These are phyloP conservation scores for Gossypium davidsonii DNA, from an alignment of 441 rosid genomes.

Conservation along the genomic window DNA sequence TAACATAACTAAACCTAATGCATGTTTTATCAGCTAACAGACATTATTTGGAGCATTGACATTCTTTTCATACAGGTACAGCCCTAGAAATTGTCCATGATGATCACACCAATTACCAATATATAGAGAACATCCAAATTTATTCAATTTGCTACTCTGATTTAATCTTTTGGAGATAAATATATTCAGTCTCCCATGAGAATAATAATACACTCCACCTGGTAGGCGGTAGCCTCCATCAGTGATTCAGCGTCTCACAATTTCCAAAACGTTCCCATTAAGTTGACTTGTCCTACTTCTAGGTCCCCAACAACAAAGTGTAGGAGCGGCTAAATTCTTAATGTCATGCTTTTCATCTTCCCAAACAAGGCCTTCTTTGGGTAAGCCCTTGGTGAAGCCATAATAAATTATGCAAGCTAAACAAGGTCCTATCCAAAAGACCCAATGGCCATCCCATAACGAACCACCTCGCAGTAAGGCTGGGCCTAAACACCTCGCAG, in stretches of 20 bases:
- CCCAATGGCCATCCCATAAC: slow-evolving; percentile 49
- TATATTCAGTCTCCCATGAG: background rate
- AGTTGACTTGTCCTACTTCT: background rate
- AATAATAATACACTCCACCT: background rate
- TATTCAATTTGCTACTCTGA: background rate
- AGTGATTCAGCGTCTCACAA: background rate
- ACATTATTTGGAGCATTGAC: background rate
- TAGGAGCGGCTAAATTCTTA: background rate
- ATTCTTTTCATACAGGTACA: background rate
- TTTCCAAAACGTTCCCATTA: background rate
- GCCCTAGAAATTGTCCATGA: background rate
- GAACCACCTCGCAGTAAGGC: slow-evolving; percentile 35
- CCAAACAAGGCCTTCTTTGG: slow-evolving; percentile 12
- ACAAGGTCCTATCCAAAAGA: slow-evolving; percentile 44
- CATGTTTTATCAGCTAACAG: background rate
- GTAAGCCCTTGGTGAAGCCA: slow-evolving; percentile 25
- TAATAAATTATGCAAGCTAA: slow-evolving; percentile 21
- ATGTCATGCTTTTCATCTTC: slow-evolving; percentile 1
- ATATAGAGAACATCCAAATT: background rate
- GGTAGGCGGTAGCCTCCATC: too few species aligned
- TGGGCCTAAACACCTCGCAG: slow-evolving; percentile 1
- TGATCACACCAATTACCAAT: background rate
- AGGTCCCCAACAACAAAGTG: background rate
- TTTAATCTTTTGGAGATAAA: background rate
- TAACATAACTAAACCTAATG: background rate